These are phyloP conservation scores for Talaromyces sp. DNA, from an alignment of 2,329 filamentous ascomycete species.

Conservation along the genomic window DNA sequence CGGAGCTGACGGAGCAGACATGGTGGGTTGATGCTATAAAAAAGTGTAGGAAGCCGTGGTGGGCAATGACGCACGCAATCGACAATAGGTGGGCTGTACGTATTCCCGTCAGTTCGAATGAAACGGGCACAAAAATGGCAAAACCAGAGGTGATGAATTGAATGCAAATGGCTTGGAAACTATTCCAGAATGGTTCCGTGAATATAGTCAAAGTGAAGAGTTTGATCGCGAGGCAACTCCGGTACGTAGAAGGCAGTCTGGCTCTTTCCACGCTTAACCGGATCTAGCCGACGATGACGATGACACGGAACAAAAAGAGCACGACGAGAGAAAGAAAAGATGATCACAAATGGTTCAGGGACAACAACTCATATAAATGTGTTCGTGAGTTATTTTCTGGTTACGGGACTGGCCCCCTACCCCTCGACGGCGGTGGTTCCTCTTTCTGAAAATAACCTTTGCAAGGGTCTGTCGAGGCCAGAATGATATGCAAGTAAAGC, in stretches of 20 bases:
- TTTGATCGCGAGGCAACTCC: constrained; percentile 15
- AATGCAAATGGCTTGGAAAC: not conserved
- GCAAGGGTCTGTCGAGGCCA: not conserved
- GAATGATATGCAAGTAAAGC: constrained; percentile 7
- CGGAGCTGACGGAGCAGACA: constrained; percentile 49
- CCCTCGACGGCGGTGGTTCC: not conserved
- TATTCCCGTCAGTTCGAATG: not conserved
- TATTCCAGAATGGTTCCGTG: not conserved
- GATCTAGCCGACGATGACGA: constrained; percentile 19
- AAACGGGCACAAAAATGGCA: not conserved
- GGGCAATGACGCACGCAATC: constrained; percentile 14
- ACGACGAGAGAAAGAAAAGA: not conserved
- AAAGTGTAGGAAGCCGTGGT: constrained; percentile 16
- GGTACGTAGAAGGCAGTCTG: not conserved
- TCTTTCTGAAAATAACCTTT: not conserved
- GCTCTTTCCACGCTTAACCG: constrained; percentile 17
- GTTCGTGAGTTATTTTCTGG: not conserved
- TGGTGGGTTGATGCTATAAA: constrained; percentile 24
- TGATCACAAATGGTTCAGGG: not conserved
- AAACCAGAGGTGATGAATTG: not conserved
- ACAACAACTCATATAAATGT: not conserved
- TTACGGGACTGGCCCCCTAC: constrained; percentile 5
- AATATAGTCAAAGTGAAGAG: not conserved
- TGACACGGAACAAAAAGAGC: not conserved
- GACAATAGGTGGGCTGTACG: not conserved